Evolutionary conservation across 495 filamentous ascomycete genomes (phyloP), one percentile per base, ranked within the genome.

Genomic region (Glonium stellatum): DNA sequence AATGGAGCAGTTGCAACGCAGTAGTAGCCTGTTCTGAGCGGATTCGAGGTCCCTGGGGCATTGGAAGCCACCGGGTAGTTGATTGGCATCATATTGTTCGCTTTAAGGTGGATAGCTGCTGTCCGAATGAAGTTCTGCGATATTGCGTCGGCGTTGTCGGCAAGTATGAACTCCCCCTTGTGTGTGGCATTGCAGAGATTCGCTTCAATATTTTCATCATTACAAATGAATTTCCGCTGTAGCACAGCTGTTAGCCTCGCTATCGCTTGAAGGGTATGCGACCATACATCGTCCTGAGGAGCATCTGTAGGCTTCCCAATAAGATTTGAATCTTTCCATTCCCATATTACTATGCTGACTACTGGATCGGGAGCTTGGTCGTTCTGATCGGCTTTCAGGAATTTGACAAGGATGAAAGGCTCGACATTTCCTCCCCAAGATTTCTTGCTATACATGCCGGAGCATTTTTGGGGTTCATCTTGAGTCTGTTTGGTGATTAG

Each of bases 391-490:
- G 79, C 73, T 66, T 86, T 83, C 52, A 85, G 77, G 67, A 96
- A 96, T 70, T 87, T 92, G 62, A 87, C 82, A 59, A 86, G 77
- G 72, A 99, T 95, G 75, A 86, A 92, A 10, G 93, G 95, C 61
- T 97, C 89, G 54, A 89, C 79, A 35, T 81, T 82, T 66, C 93
- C 93, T 61, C 90, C 89, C 93, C 93, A 99, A 19, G 86, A 75
- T 65, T 84, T 89, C 69, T 80, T 85, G 72, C 86, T 92, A 75
- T 97, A 99, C 93, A 99, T 97, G 74, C 93, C 93, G 70, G 89
- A 86, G 76, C 93, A 99, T 86, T 87, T 82, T 75, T 96, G 89
- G 64, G 82, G 75, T 72, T 90, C 86, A 31, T 86, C 80, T 39
- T 88, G 82, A 64, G 85, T 84, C 70, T 93, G 79, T 72, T 87